phyloP scores from a whole-genome alignment of 805 yeast species.

The Saturnispora mendoncae region DNA sequence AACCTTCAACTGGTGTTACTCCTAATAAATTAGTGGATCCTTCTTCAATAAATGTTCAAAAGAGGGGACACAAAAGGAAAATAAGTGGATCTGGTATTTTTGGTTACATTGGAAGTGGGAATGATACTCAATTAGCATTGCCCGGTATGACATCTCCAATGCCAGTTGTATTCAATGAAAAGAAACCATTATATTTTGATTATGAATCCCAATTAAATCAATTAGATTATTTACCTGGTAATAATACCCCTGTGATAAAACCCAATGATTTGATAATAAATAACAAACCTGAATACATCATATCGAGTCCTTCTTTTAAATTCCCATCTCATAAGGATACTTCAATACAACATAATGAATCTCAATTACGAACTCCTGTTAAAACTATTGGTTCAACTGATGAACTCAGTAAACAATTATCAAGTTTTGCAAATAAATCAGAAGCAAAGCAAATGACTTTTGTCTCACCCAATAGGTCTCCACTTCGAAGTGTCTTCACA shows the following conservation, averaged over 20 bases:
- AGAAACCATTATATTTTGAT: conserved; percentile 22
- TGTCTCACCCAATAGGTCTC: conserved; percentile 8
- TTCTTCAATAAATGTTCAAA: background rate
- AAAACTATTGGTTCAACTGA: conserved; percentile 6
- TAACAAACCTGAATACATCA: conserved; percentile 7
- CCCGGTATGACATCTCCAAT: conserved; percentile 33
- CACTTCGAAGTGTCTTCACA: conserved; percentile 8
- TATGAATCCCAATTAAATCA: conserved; percentile 25
- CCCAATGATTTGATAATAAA: conserved; percentile 2
- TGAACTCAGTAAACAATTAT: conserved; percentile 4
- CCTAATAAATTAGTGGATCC: conserved; percentile 1
- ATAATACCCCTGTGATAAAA: conserved; percentile 1
- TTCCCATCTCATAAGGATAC: conserved; percentile 6
- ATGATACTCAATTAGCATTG: conserved; percentile 48
- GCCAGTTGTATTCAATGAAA: conserved; percentile 19
- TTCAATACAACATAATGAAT: conserved; percentile 7
- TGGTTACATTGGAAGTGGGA: conserved; percentile 55
- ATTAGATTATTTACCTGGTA: conserved; percentile 12
- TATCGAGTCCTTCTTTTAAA: conserved; percentile 2
- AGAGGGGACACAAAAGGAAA: conserved; percentile 44
- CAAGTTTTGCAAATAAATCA: conserved; percentile 8
- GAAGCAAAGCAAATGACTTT: conserved; percentile 8
- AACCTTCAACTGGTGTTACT: conserved; percentile 21
- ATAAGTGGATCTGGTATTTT: conserved; percentile 76
- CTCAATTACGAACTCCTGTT: conserved; percentile 7